These are phyloP conservation scores for Termitomyces sp. DNA, from an alignment of 768 basidiomycete genomes.

Conservation along the genomic window DNA sequence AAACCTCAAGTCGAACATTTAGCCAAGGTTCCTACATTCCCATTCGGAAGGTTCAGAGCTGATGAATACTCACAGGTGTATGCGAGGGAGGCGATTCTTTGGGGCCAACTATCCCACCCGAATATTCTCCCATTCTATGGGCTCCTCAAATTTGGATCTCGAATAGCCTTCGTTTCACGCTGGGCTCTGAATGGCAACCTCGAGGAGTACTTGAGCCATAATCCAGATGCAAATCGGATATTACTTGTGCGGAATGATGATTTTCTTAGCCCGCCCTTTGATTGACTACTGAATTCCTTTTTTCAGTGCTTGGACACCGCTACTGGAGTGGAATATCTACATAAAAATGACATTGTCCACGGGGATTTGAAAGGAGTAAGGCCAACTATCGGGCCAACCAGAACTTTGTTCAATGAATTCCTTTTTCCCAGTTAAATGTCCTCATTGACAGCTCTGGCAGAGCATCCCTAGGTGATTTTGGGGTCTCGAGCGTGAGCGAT, in stretches of 20 bases:
- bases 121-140: constrained; percentile 33
- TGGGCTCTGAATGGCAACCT: constrained; percentile 34
- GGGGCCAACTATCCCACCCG: background rate
- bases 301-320: constrained; percentile 29
- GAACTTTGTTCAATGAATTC: too few relatives aligned
- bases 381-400: background rate
- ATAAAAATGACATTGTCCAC: background rate
- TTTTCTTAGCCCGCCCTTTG: too few relatives aligned
- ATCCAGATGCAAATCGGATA: constrained; percentile 5
- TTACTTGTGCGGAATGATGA: background rate
- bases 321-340: constrained; percentile 16
- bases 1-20: background rate
- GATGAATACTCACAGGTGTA: constrained; percentile 1
- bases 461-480: constrained; percentile 23
- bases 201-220: constrained; percentile 15
- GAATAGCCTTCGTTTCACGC: constrained; percentile 30
- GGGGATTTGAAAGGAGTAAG: constrained; percentile 21
- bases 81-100: constrained; percentile 6
- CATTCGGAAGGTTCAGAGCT: background rate
- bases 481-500: constrained; percentile 15
- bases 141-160: constrained; percentile 14
- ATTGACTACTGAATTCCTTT: background rate
- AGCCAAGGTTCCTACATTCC: background rate
- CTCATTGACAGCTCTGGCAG: constrained; percentile 13
- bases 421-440: constrained; percentile 15